These are phyloP conservation scores for Trametes polyzona DNA, from an alignment of 1,284 basidiomycete species.

Conservation along the genomic window DNA sequence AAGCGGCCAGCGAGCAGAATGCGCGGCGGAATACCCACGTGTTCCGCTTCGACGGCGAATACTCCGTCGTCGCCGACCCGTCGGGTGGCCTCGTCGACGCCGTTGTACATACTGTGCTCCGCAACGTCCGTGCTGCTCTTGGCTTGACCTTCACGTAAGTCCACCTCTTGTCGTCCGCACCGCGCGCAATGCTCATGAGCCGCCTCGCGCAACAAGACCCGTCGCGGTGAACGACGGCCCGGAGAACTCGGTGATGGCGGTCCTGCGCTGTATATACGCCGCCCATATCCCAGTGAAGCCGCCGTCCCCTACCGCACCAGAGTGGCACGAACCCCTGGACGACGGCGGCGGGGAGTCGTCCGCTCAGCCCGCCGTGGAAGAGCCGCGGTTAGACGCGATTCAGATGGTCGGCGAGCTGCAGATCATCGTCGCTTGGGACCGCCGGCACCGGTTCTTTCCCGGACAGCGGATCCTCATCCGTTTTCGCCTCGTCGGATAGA, in stretches of 20 bases:
- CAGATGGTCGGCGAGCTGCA: constrained; percentile 55
- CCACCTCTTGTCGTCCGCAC: not conserved
- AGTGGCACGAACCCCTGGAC: constrained; percentile 29
- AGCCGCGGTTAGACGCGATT: not conserved
- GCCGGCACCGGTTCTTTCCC: constrained; percentile 51
- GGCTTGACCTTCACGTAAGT: constrained; percentile 47
- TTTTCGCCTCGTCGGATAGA: constrained; percentile 52
- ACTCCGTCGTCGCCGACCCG: constrained; percentile 48
- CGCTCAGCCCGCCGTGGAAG: not conserved
- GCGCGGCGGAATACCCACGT: constrained; percentile 25
- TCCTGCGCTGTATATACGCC: constrained; percentile 10
- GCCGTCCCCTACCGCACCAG: too few species aligned
- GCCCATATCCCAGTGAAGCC: not conserved
- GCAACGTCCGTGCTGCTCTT: constrained; percentile 40
- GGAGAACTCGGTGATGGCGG: constrained; percentile 16
- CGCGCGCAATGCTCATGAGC: not conserved
- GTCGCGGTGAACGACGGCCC: constrained; percentile 18
- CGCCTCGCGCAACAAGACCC: constrained; percentile 10
- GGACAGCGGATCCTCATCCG: constrained; percentile 56
- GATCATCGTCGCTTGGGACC: constrained; percentile 52
- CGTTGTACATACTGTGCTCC: constrained; percentile 39
- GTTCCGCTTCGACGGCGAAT: constrained; percentile 61
- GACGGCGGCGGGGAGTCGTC: constrained; percentile 23
- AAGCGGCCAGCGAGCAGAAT: not conserved
- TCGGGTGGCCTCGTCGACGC: constrained; percentile 43